Base-by-base conservation (phyloP, 106 monocot genomes). In the Allium sativum region DNA sequence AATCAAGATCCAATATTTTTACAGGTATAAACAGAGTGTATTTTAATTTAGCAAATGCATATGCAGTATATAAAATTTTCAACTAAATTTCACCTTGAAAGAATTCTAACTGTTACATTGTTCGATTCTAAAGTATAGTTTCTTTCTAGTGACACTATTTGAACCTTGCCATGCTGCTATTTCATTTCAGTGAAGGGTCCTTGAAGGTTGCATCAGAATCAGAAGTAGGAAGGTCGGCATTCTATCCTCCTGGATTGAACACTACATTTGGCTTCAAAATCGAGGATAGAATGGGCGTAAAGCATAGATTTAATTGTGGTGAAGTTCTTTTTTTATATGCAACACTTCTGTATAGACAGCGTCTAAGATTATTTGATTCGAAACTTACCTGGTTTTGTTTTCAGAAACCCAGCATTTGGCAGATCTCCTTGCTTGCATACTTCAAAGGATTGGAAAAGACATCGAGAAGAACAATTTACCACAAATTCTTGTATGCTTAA, bases 261-360 rank as follows among this genome's bases (percentile, higher is more conserved):
- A 72, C 78, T 50, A 74, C 69, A 15, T 89, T 94, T 62, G 61
- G 66, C 44, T 93, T 95, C 60, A 95, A 95, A 71, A 73, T 98
- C 56, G 71, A 82, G 69, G 96, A 98, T 70, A 88, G 61, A 48
- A 79, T 59, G 72, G 96, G 87, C 15, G 73, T 79, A 65, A 82
- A 85, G 82, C 96, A 98, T 66, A 83, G 96, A 74, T 98, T 98
- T 62, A 78, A 68, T 47, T 98, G 88, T 45, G 96, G 96, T 98
- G 74, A 16, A 51, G 48, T 14, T 65, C 52, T 42, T 41, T 20
- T 5, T 31, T 31, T 5, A 31, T 31, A 31, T 31, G 5, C 5
- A 31, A 31, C 31, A 31, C 31, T 31, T 31, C 31, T 31, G 31
- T 31, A 31, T 31, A 31, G 31, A 31, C 31, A 31, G 5, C 1